Conservation (phyloP, 768 basidiomycete genomes). For the Cyclocybe cylindracea region DNA sequence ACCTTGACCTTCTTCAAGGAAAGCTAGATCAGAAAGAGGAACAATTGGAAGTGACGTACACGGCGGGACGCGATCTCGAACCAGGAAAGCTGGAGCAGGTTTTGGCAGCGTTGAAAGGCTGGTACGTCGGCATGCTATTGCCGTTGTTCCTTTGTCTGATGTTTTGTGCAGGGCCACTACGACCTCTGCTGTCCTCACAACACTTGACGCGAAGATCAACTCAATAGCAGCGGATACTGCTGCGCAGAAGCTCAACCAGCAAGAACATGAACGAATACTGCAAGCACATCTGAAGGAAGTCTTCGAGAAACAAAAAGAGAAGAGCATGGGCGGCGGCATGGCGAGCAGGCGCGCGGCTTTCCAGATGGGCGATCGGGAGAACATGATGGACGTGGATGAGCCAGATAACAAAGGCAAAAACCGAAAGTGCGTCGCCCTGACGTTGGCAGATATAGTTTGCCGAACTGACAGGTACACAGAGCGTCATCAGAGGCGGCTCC, state of each 20-base stretch:
- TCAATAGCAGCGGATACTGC: conserved; percentile 48
- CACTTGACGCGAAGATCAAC: conserved; percentile 71
- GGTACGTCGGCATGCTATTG: conserved; percentile 41
- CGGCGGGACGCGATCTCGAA: conserved; percentile 90
- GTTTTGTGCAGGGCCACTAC: conserved; percentile 59
- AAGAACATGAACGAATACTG: conserved; percentile 56
- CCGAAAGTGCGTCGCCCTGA: conserved; percentile 50
- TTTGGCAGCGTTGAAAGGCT: conserved; percentile 62
- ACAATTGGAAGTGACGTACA: conserved; percentile 90
- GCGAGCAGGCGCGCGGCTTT: conserved; percentile 21
- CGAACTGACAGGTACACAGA: conserved; percentile 21
- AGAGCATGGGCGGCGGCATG: conserved; percentile 36
- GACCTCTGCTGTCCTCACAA: conserved; percentile 66
- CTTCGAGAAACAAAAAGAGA: conserved; percentile 64
- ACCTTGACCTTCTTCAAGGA: conserved; percentile 85
- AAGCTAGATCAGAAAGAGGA: conserved; percentile 92
- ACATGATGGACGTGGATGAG: conserved; percentile 72
- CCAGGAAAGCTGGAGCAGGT: conserved; percentile 66
- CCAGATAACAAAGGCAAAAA: conserved; percentile 56
- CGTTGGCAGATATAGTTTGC: neutral
- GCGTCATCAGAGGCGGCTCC: conserved; percentile 41
- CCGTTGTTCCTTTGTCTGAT: neutral
- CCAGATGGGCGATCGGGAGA: conserved; percentile 29
- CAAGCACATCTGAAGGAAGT: conserved; percentile 61
- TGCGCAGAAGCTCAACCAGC: conserved; percentile 39